Base-by-base conservation (phyloP, 495 filamentous ascomycete genomes). In the Neurospora cerealis region DNA sequence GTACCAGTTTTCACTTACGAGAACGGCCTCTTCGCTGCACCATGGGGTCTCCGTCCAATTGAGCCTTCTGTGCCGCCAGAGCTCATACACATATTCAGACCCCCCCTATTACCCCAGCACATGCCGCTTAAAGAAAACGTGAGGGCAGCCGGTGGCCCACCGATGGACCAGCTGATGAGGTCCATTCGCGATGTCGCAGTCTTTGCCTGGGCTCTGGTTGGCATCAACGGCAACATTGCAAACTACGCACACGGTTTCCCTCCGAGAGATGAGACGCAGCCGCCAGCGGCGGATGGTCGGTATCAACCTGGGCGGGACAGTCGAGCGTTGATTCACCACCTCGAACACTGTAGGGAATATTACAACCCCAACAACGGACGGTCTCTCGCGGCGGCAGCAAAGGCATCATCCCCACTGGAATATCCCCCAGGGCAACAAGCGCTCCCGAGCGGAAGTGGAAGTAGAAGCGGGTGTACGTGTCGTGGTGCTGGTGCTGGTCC, bases 121-220 rank as follows among this genome's bases (percentile, higher is more conserved):
- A 84, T 85, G 83, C 83, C 84, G 71, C 69, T 85, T 37, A 77
- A 82, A 39, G 82, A 85, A 42, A 80, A 80, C 70, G 82, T 83
- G 39, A 85, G 83, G 72, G 79, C 81, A 19, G 81, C 85, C 1
- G 82, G 84, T 15, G 88, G 88, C 17, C 88, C 88, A 32, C 84
- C 86, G 66, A 74, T 85, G 13, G 86, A 89, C 13, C 77, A 89
- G 71, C 89, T 96, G 75, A 93, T 95, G 91, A 86, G 88, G 60
- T 90, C 90, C 7, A 96, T 96, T 73, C 90, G 92, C 40, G 93
- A 96, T 62, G 91, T 93, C 38, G 93, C 92, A 21, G 91, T 94
- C 38, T 95, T 95, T 77, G 92, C 93, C 17, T 95, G 92, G 93
- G 89, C 90, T 6, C 81, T 96, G 32, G 88, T 90, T 3, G 92